phyloP scores from a whole-genome alignment of 2,329 filamentous ascomycete species.

The Fusarium equiseti region DNA sequence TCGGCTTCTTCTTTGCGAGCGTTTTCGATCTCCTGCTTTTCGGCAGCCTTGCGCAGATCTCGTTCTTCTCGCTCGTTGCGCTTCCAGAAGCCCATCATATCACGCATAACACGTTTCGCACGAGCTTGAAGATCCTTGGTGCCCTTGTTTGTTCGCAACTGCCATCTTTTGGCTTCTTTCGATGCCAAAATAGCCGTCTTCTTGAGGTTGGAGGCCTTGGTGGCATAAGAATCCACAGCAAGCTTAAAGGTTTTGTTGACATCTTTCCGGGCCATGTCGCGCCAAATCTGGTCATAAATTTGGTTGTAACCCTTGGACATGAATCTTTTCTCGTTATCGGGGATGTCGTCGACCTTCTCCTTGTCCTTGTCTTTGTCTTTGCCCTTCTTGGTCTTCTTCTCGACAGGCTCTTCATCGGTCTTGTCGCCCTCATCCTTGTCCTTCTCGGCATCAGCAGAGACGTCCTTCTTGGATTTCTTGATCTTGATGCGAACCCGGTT shows the following conservation, averaged over 20 bases:
- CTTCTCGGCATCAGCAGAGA: conserved; percentile 52
- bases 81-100: conserved; percentile 99
- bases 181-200: conserved; percentile 97
- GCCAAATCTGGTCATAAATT: conserved; percentile 97
- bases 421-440: conserved; percentile 61
- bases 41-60: conserved; percentile 91
- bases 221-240: conserved; percentile 85
- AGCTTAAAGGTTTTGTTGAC: conserved; percentile 92
- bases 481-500: conserved; percentile 74
- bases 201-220: conserved; percentile 93
- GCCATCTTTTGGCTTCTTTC: conserved; percentile 97
- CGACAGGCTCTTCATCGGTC: conserved; percentile 53
- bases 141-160: conserved; percentile 97
- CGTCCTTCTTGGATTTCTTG: conserved; percentile 60
- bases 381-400: conserved; percentile 63
- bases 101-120: conserved; percentile 97
- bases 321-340: conserved; percentile 73
- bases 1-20: conserved; percentile 97
- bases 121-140: conserved; percentile 97
- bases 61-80: conserved; percentile 97
- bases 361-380: conserved; percentile 63
- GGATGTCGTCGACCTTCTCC: conserved; percentile 64
- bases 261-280: conserved; percentile 92
- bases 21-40: conserved; percentile 95
- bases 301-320: conserved; percentile 95